Evolutionary conservation across 768 basidiomycete species (phyloP), one percentile per base, ranked within the genome.

Genomic region (Epithele typhae): DNA sequence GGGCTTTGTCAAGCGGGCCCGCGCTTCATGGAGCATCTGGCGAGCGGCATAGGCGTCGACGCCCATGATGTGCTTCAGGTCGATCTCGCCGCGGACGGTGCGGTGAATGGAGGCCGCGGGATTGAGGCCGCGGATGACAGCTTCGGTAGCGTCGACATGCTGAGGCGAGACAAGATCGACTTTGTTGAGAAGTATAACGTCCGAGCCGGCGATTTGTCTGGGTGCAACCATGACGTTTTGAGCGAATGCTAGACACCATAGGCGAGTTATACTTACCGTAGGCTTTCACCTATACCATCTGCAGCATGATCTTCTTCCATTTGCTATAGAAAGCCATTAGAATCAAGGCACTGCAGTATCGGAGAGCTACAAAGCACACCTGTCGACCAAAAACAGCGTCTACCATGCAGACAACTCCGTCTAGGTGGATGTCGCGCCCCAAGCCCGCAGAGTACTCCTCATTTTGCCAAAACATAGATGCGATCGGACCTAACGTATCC

Each of bases 111-210:
- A 77, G 1, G 84, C 82, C 2, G 78, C 80, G 4, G 93, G 87
- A 64, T 98, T 98, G 56, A 95, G 70, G 18, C 69, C 63, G n/a
- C 72, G 76, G 32, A 99, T 81, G 18, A 77, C 64, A n/a, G 55
- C 59, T 60, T 89, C 83, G 11, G 80, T 78, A 3, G 67, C 59
- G 1, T 51, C 43, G 2, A 88, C 58, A 18, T 69, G 67, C 5
- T 68, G 63, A 1, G 74, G 50, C 1, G 74, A 59, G 1, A 81
- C 82, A 8, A 97, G 70, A 58, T 97, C 95, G 22, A 73, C 71
- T 71, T 99, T 99, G 74, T 99, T 99, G 23, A 99, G 68, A 22
- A 99, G 66, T 30, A 98, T 76, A 21, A 95, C 84, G 59, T 99
- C 96, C 21, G 95, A 84, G 30, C 83, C 85, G 1, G 91, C 95